Conservation (phyloP, 2,329 filamentous ascomycete species). For the Orbilia quercus region DNA sequence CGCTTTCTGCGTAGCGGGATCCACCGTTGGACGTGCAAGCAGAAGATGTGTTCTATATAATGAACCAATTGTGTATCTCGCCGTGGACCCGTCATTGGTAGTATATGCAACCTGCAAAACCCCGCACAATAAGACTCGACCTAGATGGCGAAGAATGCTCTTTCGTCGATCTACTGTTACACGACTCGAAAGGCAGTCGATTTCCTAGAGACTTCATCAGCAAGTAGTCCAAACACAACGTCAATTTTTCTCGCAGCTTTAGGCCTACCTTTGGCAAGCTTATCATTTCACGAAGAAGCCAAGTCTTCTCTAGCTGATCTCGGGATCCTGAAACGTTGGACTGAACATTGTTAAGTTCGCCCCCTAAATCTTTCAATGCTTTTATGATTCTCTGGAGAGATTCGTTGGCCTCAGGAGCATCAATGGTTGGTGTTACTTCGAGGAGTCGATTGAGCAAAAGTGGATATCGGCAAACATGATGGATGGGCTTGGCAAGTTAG, state of each 20-base stretch:
- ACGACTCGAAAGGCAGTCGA: constrained; percentile 40
- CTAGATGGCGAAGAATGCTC: constrained; percentile 38
- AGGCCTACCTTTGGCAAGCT: constrained; percentile 41
- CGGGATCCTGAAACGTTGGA: constrained; percentile 43
- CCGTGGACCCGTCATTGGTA: constrained; percentile 35
- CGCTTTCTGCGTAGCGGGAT: constrained; percentile 50
- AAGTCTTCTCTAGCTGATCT: constrained; percentile 51
- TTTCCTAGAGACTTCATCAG: constrained; percentile 28
- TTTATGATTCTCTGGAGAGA: constrained; percentile 51
- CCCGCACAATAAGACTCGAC: constrained; percentile 45
- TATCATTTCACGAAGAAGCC: constrained; percentile 51
- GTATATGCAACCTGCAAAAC: constrained; percentile 50
- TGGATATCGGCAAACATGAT: constrained; percentile 53
- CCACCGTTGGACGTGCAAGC: constrained; percentile 47
- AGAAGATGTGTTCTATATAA: constrained; percentile 47
- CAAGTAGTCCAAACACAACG: not conserved
- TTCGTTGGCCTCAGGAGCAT: constrained; percentile 50
- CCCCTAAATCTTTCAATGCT: constrained; percentile 40
- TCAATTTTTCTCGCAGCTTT: too few species aligned
- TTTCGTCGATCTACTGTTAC: constrained; percentile 46
- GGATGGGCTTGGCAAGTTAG: too few species aligned
- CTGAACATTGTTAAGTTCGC: constrained; percentile 47
- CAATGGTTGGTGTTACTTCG: constrained; percentile 47
- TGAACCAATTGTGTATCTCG: constrained; percentile 50
- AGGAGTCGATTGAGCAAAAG: constrained; percentile 45